Evolutionary conservation across 352 stramenopile genomes (phyloP), one percentile per base, ranked within the genome.

Genomic region (Pilasporangium apinafurcum): DNA sequence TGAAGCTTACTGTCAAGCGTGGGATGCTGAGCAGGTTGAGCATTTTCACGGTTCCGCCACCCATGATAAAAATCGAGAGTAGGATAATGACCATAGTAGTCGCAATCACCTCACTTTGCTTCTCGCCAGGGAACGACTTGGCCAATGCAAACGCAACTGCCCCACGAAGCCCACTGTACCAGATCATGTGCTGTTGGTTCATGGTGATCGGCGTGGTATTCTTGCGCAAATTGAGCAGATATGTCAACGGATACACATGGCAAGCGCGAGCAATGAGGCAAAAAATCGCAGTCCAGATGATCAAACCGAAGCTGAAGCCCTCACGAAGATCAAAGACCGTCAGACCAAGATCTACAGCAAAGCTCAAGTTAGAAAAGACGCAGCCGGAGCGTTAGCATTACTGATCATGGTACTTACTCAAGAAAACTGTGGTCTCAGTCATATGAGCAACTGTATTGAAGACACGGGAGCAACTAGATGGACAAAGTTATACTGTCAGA

Each of bases 181-280:
- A 97, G 44, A 98, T 89, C 84, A 97, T 95, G 66, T 96, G 85
- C 51, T 95, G 83, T 45, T 94, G 90, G 55, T 96, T 96, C 28
- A 62, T 52, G n/a, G 75, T 87, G 51, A 91, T 91, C 46, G 61
- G 62, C 17, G 68, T 60, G 20, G 51, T 60, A 31, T 75, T 76
- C 37, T 79, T 68, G 22, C 76, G 63, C 35, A 64, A 37, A 53
- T 92, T 91, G 33, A 92, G 49, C 8, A 93, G 4, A 42, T 62
- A 73, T 18, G 73, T 80, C 17, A 97, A 74, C 18, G 88, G 83
- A 53, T 97, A 97, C 9, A 97, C 70, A 40, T 96, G 84, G 28
- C 70, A 73, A 3, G 83, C 83, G 36, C 89, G 72, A 3, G 66
- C 86, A 12, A 92, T 39, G 21, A 97, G 66, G 51, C 86, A 96